These are phyloP conservation scores for Puccinia polysora DNA, from an alignment of 1,284 basidiomycete genomes.

Conservation along the genomic window DNA sequence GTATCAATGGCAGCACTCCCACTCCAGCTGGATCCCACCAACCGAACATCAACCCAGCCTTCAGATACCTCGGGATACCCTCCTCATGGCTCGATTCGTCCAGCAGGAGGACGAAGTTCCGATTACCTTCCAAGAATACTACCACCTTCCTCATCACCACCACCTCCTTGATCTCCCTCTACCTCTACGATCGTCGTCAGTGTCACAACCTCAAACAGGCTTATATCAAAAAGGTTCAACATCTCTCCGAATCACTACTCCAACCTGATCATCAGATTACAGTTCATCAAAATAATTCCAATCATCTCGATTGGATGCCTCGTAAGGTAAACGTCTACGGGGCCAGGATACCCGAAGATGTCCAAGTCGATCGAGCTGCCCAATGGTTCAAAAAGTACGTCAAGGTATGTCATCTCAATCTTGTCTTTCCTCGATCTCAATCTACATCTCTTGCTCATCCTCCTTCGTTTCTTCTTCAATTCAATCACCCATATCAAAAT, in stretches of 20 bases:
- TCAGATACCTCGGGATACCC: slow-evolving; percentile 41
- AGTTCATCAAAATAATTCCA: not conserved
- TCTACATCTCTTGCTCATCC: too few species aligned
- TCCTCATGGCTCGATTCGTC: slow-evolving; percentile 46
- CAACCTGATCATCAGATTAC: slow-evolving; percentile 14
- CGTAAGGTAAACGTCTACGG: slow-evolving; percentile 52
- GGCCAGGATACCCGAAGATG: slow-evolving; percentile 52
- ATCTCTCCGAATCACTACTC: slow-evolving; percentile 50
- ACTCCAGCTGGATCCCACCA: too few species aligned
- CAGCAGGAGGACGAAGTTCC: slow-evolving; percentile 50
- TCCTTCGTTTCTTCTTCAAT: too few species aligned
- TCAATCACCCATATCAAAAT: not conserved
- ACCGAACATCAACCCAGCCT: slow-evolving; percentile 37
- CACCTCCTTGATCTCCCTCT: slow-evolving; percentile 49
- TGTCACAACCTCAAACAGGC: slow-evolving; percentile 50
- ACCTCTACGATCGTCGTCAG: slow-evolving; percentile 52
- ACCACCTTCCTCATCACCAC: slow-evolving; percentile 51
- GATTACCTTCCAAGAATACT: slow-evolving; percentile 52
- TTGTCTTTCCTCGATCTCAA: too few species aligned
- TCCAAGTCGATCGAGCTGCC: slow-evolving; percentile 52
- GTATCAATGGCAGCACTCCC: too few species aligned
- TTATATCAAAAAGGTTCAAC: slow-evolving; percentile 51
- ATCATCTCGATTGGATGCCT: slow-evolving; percentile 47
- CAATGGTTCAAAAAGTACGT: slow-evolving; percentile 52
- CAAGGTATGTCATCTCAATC: slow-evolving; percentile 50